These are phyloP conservation scores for Quercus rubra DNA, from an alignment of 306 rosid genomes.

Conservation along the genomic window DNA sequence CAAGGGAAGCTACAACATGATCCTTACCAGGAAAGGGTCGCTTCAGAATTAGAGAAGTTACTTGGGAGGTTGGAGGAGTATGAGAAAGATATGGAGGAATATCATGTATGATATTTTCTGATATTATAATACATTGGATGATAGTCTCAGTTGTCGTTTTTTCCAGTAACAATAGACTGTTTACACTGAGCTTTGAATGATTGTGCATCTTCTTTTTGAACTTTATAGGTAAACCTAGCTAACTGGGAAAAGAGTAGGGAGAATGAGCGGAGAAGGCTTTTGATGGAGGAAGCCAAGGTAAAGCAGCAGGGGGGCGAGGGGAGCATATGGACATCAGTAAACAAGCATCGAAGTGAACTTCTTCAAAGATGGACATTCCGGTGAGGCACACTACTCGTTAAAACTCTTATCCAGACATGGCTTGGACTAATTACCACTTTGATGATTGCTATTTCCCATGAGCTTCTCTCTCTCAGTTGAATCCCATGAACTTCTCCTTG, in stretches of 20 bases:
- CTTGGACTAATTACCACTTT: not conserved
- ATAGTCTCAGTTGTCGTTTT: not conserved
- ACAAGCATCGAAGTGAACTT: slow-evolving; percentile 36
- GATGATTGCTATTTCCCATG: not conserved
- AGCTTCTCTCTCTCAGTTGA: not conserved
- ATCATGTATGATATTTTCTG: slow-evolving; percentile 47
- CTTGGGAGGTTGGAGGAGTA: slow-evolving; percentile 84
- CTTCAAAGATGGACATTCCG: slow-evolving; percentile 52
- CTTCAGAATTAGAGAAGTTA: slow-evolving; percentile 64
- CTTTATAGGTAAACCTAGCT: slow-evolving; percentile 53
- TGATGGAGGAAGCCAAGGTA: slow-evolving; percentile 67
- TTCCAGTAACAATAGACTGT: not conserved
- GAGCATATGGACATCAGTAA: slow-evolving; percentile 45
- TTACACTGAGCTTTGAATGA: not conserved
- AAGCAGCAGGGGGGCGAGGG: slow-evolving; percentile 56
- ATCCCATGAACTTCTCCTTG: not conserved
- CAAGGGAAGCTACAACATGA: slow-evolving; percentile 82
- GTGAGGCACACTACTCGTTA: slow-evolving; percentile 31
- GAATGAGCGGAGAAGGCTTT: slow-evolving; percentile 63
- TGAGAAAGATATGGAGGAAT: slow-evolving; percentile 83
- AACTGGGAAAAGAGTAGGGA: slow-evolving; percentile 75
- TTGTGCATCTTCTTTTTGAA: not conserved
- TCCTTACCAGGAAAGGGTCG: slow-evolving; percentile 79
- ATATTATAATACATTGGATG: not conserved
- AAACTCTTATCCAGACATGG: not conserved